Percentiles rank a stretch among this genome's conserved stretches.
These are phyloP conservation scores for Nakazawaea wyomingensis DNA, from an alignment of 805 yeast genomes.

Conservation along the genomic window DNA sequence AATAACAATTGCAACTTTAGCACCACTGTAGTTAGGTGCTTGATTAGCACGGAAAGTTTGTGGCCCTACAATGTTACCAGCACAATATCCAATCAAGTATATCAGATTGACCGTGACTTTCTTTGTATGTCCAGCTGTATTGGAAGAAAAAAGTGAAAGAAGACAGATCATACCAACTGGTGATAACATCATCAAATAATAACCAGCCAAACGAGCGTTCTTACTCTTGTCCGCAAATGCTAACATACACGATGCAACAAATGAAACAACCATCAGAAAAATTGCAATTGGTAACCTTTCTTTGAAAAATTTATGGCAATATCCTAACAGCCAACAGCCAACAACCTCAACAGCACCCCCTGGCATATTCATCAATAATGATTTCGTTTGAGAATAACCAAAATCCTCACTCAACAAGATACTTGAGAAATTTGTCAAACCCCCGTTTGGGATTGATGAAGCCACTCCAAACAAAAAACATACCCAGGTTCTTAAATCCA, in stretches of 20 bases:
- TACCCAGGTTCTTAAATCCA: slow-evolving; percentile 47
- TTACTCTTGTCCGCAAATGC: slow-evolving; percentile 22
- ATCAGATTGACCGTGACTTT: not conserved
- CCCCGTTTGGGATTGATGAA: slow-evolving; percentile 51
- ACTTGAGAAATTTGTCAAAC: slow-evolving; percentile 41
- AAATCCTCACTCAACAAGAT: slow-evolving; percentile 23
- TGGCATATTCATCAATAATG: slow-evolving; percentile 31
- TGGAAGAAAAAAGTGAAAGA: slow-evolving; percentile 18
- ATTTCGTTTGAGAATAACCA: slow-evolving; percentile 25
- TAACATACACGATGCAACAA: slow-evolving; percentile 23
- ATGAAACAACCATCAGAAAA: slow-evolving; percentile 18
- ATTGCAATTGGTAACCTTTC: slow-evolving; percentile 28
- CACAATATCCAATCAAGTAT: not conserved
- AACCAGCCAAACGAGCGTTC: slow-evolving; percentile 27
- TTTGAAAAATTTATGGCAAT: slow-evolving; percentile 21
- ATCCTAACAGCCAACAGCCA: slow-evolving; percentile 16
- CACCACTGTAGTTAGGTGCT: slow-evolving; percentile 52
- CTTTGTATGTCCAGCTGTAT: not conserved
- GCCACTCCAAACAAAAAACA: slow-evolving; percentile 36
- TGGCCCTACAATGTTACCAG: slow-evolving; percentile 10
- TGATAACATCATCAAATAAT: slow-evolving; percentile 20
- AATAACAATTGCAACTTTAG: slow-evolving; percentile 47
- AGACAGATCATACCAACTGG: slow-evolving; percentile 23
- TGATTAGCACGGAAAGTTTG: slow-evolving; percentile 50
- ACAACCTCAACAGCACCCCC: slow-evolving; percentile 30